Evolutionary conservation across 108 stramenopile species (phyloP).

Genomic region (Conticribra weissflogii): DNA sequence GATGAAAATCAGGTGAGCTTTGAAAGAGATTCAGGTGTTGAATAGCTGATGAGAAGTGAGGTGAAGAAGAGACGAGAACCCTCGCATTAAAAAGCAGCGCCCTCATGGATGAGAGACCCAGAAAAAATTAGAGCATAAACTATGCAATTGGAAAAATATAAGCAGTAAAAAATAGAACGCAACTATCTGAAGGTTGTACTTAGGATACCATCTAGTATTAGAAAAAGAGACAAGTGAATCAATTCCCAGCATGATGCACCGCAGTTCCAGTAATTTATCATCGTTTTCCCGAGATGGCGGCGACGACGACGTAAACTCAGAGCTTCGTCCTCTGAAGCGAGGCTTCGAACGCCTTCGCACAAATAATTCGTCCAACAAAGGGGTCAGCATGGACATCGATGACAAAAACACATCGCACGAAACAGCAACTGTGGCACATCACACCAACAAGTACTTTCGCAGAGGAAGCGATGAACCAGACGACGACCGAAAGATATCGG

Average conservation of each 20-base stretch:
- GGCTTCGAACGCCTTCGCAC: constrained; percentile 7
- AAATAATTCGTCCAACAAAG: background rate
- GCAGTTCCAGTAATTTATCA: constrained; percentile 34
- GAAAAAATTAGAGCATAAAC: too few species aligned
- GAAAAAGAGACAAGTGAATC: background rate
- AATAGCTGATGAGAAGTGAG: too few species aligned
- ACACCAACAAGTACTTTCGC: background rate
- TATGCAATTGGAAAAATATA: too few species aligned
- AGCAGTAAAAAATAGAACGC: too few species aligned
- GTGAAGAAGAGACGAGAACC: too few species aligned
- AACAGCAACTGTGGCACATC: background rate
- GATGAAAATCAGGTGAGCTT: too few species aligned
- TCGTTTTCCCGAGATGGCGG: constrained; percentile 16
- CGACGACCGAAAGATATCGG: background rate
- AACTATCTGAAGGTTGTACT: too few species aligned
- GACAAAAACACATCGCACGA: background rate
- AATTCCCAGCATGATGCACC: constrained; percentile 1
- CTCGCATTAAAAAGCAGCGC: too few species aligned
- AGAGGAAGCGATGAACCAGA: background rate
- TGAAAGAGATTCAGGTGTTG: too few species aligned
- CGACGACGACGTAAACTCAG: constrained; percentile 2
- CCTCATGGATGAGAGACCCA: too few species aligned
- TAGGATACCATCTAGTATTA: background rate
- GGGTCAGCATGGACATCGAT: background rate
- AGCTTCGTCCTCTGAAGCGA: constrained; percentile 14